A percentile compares a stretch with the other conserved stretches of the same genome.
Conservation (phyloP, 148 eudicot species). For the Heliosperma pusillum region DNA sequence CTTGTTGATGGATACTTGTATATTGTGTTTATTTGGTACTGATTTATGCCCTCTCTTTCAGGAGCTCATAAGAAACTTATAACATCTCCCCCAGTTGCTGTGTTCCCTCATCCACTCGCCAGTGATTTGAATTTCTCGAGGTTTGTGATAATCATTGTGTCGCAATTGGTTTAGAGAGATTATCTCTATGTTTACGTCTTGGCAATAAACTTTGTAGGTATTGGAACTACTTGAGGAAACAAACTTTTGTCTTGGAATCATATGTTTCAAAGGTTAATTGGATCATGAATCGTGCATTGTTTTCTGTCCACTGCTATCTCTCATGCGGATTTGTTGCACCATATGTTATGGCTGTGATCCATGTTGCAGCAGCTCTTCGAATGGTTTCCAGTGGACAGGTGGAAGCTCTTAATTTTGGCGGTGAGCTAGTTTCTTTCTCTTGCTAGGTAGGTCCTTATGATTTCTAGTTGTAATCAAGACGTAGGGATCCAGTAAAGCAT, state of each 20-base stretch:
- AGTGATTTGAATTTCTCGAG: conserved; percentile 90
- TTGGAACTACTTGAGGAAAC: conserved; percentile 98
- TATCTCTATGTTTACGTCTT: conserved; percentile 8
- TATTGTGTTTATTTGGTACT: conserved; percentile 7
- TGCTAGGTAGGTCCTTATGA: conserved; percentile 7
- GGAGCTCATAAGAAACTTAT: conserved; percentile 88
- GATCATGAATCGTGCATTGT: conserved; percentile 93
- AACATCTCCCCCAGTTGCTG: conserved; percentile 94
- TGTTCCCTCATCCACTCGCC: conserved; percentile 96
- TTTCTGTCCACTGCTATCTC: conserved; percentile 78
- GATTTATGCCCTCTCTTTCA: conserved; percentile 32
- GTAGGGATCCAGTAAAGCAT: neutral
- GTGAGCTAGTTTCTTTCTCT: conserved; percentile 44
- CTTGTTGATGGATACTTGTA: neutral
- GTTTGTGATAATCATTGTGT: conserved; percentile 30
- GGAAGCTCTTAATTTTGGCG: conserved; percentile 41
- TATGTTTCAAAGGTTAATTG: conserved; percentile 74
- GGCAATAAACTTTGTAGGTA: conserved; percentile 45
- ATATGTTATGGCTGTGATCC: conserved; percentile 76
- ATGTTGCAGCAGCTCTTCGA: conserved; percentile 67
- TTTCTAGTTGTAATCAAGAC: neutral
- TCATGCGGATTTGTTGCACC: conserved; percentile 98
- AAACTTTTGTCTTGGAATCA: conserved; percentile 95
- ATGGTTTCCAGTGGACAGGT: conserved; percentile 41
- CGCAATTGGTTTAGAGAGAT: neutral